Base-by-base conservation (phyloP, 768 basidiomycete genomes). In the Boletus sp. region DNA sequence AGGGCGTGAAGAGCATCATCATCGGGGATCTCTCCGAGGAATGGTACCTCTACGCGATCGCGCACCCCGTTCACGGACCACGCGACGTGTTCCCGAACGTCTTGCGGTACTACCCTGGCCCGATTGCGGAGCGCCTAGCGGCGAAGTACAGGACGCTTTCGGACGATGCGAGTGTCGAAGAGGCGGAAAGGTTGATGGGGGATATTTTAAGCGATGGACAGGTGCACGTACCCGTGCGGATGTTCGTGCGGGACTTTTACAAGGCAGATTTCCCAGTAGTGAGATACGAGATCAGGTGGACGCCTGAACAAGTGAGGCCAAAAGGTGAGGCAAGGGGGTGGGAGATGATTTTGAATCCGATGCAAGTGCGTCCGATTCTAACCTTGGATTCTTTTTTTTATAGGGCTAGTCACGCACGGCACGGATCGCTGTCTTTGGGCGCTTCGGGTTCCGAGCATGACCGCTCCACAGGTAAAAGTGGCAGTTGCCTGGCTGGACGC, bases 41-140 rank as follows among this genome's bases (percentile, higher is more conserved):
- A 68, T 90, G 89, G 88, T 88, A 83, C 67, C 77, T 90, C 50
- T 90, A 90, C 62, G 81, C 86, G 14, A 84, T 90, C 61, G 82
- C 87, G 5, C 83, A 89, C 66, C 81, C 83, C 0, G 79, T 89
- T 47, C 50, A 67, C 11, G 70, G 75, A 9, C 71, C 76, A 20
- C 60, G 60, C 24, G 89, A 90, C 59, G 74, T 90, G 10, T 65
- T 78, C 29, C 75, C 76, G 9, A 88, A 87, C 61, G 63, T 91
- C 47, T 70, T 77, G 63, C 71, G 88, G 54, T 90, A 87, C 65
- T 89, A 84, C 67, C 78, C 82, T 2, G 66, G 56, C 14, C 73
- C 78, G 10, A 69, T 85, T 36, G 79, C 81, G 5, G 62, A 73
- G 42, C 67, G 69, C 12, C 72, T 90, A 45, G 63, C 86, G 32